phyloP scores from a whole-genome alignment of 208 protist species.

The Trypanosomatidae sp. region DNA sequence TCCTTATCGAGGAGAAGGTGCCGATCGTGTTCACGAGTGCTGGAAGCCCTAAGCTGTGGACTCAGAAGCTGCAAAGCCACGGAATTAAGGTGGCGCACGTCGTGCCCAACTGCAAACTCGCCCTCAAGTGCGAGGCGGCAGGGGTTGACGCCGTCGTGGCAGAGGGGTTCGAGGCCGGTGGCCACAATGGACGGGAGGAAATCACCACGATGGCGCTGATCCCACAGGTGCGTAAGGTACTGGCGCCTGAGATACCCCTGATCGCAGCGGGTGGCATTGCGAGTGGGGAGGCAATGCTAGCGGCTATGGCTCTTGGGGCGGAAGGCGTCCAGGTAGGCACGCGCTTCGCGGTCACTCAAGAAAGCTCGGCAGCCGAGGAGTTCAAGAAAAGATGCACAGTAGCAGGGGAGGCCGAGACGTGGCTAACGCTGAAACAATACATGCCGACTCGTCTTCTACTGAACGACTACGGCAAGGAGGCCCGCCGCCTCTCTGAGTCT shows the following conservation, averaged over 20 bases:
- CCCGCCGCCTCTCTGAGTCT: slow-evolving; percentile 34
- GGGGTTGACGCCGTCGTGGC: slow-evolving; percentile 80
- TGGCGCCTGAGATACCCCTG: slow-evolving; percentile 68
- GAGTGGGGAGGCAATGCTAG: slow-evolving; percentile 54
- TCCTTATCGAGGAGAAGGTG: too few relatives aligned
- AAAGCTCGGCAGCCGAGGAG: slow-evolving; percentile 44
- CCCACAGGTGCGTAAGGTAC: slow-evolving; percentile 47
- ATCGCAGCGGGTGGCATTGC: slow-evolving; percentile 73
- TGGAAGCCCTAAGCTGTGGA: slow-evolving; percentile 72
- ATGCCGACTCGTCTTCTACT: slow-evolving; percentile 62
- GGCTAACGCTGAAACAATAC: slow-evolving; percentile 59
- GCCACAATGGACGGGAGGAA: slow-evolving; percentile 69
- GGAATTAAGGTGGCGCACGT: slow-evolving; percentile 82
- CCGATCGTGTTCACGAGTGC: slow-evolving; percentile 89
- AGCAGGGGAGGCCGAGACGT: slow-evolving; percentile 52
- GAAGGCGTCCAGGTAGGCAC: slow-evolving; percentile 82
- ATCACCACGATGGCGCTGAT: slow-evolving; percentile 71
- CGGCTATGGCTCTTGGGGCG: slow-evolving; percentile 72
- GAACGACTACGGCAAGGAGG: slow-evolving; percentile 59
- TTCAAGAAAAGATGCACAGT: slow-evolving; percentile 55
- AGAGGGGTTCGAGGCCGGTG: slow-evolving; percentile 81
- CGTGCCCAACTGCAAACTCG: slow-evolving; percentile 76
- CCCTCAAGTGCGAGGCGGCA: slow-evolving; percentile 64
- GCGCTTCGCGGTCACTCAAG: slow-evolving; percentile 69
- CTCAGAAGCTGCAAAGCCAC: slow-evolving; percentile 62